phyloP scores from a whole-genome alignment of 257 asterid species.

The Buddleja alternifolia region DNA sequence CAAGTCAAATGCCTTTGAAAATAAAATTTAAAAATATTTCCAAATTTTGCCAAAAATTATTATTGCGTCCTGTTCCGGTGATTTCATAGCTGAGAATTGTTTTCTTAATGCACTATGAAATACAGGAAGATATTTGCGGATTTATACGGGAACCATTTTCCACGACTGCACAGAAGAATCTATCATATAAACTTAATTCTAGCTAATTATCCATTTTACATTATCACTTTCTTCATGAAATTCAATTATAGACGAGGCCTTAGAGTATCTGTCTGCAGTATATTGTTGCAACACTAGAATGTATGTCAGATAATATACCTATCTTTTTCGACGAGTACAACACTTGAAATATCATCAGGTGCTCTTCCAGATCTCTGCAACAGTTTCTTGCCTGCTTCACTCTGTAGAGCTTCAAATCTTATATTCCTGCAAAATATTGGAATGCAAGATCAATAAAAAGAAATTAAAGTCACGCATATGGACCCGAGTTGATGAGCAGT shows the following conservation, averaged over 20 bases:
- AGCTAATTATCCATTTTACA: background rate
- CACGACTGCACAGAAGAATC: background rate
- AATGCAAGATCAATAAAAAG: conserved; percentile 22
- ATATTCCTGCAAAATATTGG: conserved; percentile 56
- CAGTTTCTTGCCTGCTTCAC: conserved; percentile 85
- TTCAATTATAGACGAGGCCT: background rate
- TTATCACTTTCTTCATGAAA: background rate
- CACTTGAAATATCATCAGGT: conserved; percentile 96
- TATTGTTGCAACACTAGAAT: background rate
- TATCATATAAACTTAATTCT: background rate
- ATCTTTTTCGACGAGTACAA: conserved; percentile 84
- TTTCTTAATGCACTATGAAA: background rate
- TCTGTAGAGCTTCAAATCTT: conserved; percentile 88
- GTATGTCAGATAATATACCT: conserved; percentile 53
- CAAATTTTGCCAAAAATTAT: background rate
- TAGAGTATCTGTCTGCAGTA: background rate
- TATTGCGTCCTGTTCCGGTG: background rate
- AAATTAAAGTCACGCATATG: background rate
- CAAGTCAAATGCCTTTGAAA: background rate
- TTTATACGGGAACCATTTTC: background rate
- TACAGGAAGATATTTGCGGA: background rate
- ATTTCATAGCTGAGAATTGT: background rate
- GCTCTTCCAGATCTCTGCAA: conserved; percentile 91
- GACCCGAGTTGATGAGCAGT: conserved; percentile 11
- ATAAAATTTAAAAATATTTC: background rate